Evolutionary conservation across 345 rosid species (phyloP), one percentile per base, ranked within the genome.

Genomic region (Clarkia xantiana): DNA sequence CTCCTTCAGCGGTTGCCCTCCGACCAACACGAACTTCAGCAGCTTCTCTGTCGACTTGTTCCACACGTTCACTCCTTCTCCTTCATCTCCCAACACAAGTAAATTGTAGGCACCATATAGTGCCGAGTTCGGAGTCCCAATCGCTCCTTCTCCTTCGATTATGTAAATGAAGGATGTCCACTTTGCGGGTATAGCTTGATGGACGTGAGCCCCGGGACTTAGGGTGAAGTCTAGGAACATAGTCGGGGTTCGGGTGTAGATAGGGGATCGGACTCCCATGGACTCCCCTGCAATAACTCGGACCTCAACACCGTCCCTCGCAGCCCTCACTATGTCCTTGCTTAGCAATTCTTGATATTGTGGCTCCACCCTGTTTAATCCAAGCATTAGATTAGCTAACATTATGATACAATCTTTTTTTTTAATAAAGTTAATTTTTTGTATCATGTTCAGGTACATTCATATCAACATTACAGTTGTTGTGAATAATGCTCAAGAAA

Each of bases 281-380:
- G 96, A 80, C 76, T 91, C 90, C 47, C 94, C 94, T 1, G 96
- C 96, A 45, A 91, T 78, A 18, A 91, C 52, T 49, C 79, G 60
- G 13, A 86, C 96, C 66, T 76, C 74, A 2, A 71, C 84, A 2
- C 93, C 96, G 1, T 86, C 71, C 40, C 50, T 44, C 67, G 83
- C 86, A 38, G 77, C 88, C 34, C 40, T 65, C 64, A 61, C 61
- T 58, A 89, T 85, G 69, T 82, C 84, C 54, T 76, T 66, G 44
- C 69, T 64, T 19, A 48, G 55, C 39, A 90, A 64, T 68, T 86
- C 96, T 61, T 90, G 96, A 18, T 83, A 90, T 39, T 73, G 62
- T 18, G 98, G 96, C 54, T 91, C 93, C 18, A 91, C 78, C 98
- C 96, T 91, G 8, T 5, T 83, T 58, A 50, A 45, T 3, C 25